A percentile compares a stretch with the other conserved stretches of the same genome.
These are phyloP conservation scores for Biancaea sappan DNA, from an alignment of 306 rosid genomes.

Conservation along the genomic window DNA sequence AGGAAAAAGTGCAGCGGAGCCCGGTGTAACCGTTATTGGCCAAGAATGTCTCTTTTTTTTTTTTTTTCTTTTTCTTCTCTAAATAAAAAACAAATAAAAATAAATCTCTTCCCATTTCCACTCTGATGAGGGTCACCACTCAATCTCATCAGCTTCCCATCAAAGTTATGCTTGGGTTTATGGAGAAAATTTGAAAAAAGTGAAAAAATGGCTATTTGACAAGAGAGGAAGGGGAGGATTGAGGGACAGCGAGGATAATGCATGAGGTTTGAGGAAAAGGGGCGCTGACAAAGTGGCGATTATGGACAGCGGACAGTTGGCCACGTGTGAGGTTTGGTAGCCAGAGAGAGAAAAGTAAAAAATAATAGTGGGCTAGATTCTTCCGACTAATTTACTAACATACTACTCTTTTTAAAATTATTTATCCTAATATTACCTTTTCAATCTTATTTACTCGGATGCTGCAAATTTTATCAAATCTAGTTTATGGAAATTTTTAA, in stretches of 20 bases:
- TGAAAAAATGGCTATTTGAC: not conserved
- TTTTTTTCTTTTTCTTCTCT: not conserved
- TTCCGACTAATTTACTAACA: too few relatives aligned
- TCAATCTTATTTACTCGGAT: too few relatives aligned
- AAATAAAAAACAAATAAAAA: not conserved
- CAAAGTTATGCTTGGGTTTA: too few relatives aligned
- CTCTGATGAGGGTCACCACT: too few relatives aligned
- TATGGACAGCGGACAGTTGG: conserved; percentile 7
- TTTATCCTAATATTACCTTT: too few relatives aligned
- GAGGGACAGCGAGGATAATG: not conserved
- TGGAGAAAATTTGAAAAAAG: not conserved
- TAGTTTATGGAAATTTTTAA: too few relatives aligned
- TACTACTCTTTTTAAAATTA: too few relatives aligned
- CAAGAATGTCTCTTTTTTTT: not conserved
- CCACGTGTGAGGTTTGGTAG: conserved; percentile 23
- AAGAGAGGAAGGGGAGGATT: not conserved
- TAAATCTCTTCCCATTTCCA: too few relatives aligned
- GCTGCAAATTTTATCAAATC: too few relatives aligned
- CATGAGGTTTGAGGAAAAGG: not conserved
- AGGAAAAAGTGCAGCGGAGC: not conserved
- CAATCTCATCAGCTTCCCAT: too few relatives aligned
- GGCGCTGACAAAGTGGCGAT: not conserved
- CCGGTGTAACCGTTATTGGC: conserved; percentile 16
- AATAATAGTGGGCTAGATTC: too few relatives aligned
- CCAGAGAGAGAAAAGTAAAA: not conserved